These are phyloP conservation scores for Colletotrichum tofieldiae DNA, from an alignment of 2,329 filamentous ascomycete species.

Conservation along the genomic window DNA sequence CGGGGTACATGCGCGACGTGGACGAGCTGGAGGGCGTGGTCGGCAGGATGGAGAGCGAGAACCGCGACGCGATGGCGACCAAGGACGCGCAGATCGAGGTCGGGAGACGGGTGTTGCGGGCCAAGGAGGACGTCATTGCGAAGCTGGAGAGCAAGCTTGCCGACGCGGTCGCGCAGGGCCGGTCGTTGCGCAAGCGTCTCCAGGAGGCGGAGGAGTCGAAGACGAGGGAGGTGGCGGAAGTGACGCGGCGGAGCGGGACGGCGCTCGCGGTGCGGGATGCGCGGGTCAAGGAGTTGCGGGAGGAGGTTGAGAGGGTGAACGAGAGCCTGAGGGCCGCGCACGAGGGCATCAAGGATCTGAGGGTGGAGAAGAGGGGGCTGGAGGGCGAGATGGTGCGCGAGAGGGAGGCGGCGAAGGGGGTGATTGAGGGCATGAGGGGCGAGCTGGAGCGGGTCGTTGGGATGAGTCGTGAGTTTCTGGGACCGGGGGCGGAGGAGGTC, in stretches of 20 bases:
- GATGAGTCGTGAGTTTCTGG: conserved; percentile 63
- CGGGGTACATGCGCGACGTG: conserved; percentile 69
- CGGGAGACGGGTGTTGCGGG: conserved; percentile 52
- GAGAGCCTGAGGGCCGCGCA: conserved; percentile 63
- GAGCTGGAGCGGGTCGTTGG: conserved; percentile 66
- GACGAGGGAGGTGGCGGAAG: conserved; percentile 50
- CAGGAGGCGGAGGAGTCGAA: conserved; percentile 54
- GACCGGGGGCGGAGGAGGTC: conserved; percentile 47
- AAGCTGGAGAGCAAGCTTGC: conserved; percentile 63
- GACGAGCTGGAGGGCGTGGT: conserved; percentile 68
- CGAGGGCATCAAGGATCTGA: conserved; percentile 60
- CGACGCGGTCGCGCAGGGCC: conserved; percentile 56
- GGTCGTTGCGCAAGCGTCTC: conserved; percentile 58
- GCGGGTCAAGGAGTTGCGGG: conserved; percentile 63
- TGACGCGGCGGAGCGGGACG: conserved; percentile 61
- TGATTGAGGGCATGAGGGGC: conserved; percentile 65
- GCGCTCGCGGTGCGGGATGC: conserved; percentile 68
- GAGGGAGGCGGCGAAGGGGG: conserved; percentile 57
- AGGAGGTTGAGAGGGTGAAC: conserved; percentile 65
- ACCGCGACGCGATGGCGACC: conserved; percentile 49
- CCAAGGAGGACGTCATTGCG: conserved; percentile 55
- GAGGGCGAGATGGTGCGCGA: conserved; percentile 55
- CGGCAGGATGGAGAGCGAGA: conserved; percentile 62
- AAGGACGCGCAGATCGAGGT: conserved; percentile 55
- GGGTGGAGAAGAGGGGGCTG: conserved; percentile 63